Base-by-base conservation (phyloP, 805 yeast species). In the Saccharomycopsis amapae region DNA sequence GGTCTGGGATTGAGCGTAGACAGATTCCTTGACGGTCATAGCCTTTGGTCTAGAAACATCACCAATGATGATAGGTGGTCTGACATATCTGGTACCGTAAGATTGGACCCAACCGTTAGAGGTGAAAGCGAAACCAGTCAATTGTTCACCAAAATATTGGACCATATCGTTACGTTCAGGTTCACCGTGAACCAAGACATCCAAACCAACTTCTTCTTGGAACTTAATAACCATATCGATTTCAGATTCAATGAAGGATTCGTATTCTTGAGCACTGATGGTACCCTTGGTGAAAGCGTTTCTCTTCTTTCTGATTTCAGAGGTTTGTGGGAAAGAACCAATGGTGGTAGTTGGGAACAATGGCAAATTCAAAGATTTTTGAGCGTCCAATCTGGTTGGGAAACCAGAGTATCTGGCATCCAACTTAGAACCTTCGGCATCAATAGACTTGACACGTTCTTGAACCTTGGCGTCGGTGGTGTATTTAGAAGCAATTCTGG, bases 121-220 rank as follows among this genome's bases (percentile, higher is more conserved):
- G 72, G 98, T 93, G 81, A 93, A 93, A 60, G 95, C 96, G 69
- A 85, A 93, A 72, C 99, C 99, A 66, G 85, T 84, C 68, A 93
- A 78, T 78, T 87, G 88, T 78, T 93, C 98, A 78, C 98, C 99
- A 58, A 93, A 93, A 83, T 90, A 93, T 79, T 93, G 98, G 64
- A 93, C 98, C 99, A 93, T 93, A 77, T 93, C 99, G 77, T 93
- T 93, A 81, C 99, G 85, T 81, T 93, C 98, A 72, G 99, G 98
- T 78, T 93, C 99, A 78, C 99, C 99, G 74, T 93, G 98, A 58
- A 93, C 99, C 61, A 90, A 77, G 61, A 93, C 97, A 67, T 93
- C 99, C 62, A 93, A 80, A 60, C 95, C 99, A 64, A 90, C 81
- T 69, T 93, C 96, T 76, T 93, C 98, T 79, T 93, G 99, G 94